Percentiles rank a stretch among this genome's conserved stretches.
Evolutionary conservation across 2,329 filamentous ascomycete species (phyloP).

Genomic region (Fusarium duplospermum): DNA sequence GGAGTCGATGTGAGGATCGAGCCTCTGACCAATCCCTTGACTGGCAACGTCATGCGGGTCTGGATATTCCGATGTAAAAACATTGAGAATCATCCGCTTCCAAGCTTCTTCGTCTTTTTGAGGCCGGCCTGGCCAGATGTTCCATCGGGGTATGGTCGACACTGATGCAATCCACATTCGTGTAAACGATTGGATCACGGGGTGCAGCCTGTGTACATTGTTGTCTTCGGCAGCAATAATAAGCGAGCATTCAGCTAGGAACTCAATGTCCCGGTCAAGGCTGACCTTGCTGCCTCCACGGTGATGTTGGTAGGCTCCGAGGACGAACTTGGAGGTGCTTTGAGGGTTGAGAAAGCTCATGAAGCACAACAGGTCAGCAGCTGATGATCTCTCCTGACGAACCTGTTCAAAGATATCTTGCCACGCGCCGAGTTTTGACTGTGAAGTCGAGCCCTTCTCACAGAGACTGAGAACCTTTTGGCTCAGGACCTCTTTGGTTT

Average conservation of each 20-base stretch:
- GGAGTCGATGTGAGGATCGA: background rate
- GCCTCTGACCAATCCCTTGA: background rate
- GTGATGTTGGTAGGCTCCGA: background rate
- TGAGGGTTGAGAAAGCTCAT: conserved; percentile 14
- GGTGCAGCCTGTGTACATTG: background rate
- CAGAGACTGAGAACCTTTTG: background rate
- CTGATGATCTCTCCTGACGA: background rate
- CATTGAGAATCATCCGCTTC: background rate
- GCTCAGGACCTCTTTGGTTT: background rate
- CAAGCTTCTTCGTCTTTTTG: background rate
- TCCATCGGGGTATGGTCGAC: background rate
- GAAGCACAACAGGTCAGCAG: conserved; percentile 2
- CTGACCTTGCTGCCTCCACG: background rate
- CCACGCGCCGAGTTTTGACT: background rate
- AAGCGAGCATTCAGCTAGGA: background rate
- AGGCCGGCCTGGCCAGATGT: background rate
- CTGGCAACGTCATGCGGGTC: background rate
- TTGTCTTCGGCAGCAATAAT: background rate
- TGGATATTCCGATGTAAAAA: background rate
- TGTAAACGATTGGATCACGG: background rate
- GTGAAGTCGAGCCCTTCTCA: background rate
- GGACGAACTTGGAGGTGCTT: background rate
- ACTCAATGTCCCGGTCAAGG: background rate
- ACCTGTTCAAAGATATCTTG: conserved; percentile 11
- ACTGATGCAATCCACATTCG: background rate